Evolutionary conservation across 2,329 filamentous ascomycete species (phyloP).

Genomic region (Ascochyta koolunga): DNA sequence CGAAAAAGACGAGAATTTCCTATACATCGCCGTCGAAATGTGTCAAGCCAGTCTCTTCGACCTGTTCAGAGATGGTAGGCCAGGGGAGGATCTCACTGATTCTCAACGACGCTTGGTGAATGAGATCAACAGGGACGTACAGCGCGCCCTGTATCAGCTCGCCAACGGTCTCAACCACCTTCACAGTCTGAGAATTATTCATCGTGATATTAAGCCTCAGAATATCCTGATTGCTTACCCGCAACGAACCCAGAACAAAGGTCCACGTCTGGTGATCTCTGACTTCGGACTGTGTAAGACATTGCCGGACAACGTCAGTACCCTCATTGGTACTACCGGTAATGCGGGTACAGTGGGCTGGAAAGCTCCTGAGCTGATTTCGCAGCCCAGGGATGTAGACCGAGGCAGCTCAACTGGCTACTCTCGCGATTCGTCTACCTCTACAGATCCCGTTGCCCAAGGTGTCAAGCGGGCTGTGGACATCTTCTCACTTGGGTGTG

Average conservation of each 20-base stretch:
- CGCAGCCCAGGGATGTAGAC: conserved; percentile 57
- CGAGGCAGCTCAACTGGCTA: conserved; percentile 52
- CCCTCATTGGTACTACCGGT: conserved; percentile 90
- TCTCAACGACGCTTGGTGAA: conserved; percentile 72
- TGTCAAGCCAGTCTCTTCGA: conserved; percentile 94
- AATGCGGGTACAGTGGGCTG: conserved; percentile 95
- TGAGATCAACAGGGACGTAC: conserved; percentile 76
- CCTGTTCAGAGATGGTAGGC: conserved; percentile 72
- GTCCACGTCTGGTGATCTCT: conserved; percentile 87
- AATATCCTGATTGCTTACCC: conserved; percentile 86
- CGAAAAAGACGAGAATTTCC: conserved; percentile 83
- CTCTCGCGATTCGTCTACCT: conserved; percentile 50
- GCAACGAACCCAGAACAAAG: conserved; percentile 70
- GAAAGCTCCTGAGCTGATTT: conserved; percentile 91
- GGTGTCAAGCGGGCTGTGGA: conserved; percentile 95
- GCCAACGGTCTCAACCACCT: conserved; percentile 87
- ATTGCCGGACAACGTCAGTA: conserved; percentile 90
- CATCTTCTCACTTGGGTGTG: conserved; percentile 93
- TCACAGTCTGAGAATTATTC: conserved; percentile 91
- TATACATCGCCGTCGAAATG: conserved; percentile 94
- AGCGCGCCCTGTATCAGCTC: conserved; percentile 84
- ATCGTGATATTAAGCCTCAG: conserved; percentile 95
- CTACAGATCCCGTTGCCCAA: conserved; percentile 58
- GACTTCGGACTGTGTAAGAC: conserved; percentile 99
- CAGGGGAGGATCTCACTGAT: conserved; percentile 58